Percentiles rank a stretch among this genome's conserved stretches.
Conservation (phyloP, 2,329 filamentous ascomycete species). For the Penicillium polonicum region DNA sequence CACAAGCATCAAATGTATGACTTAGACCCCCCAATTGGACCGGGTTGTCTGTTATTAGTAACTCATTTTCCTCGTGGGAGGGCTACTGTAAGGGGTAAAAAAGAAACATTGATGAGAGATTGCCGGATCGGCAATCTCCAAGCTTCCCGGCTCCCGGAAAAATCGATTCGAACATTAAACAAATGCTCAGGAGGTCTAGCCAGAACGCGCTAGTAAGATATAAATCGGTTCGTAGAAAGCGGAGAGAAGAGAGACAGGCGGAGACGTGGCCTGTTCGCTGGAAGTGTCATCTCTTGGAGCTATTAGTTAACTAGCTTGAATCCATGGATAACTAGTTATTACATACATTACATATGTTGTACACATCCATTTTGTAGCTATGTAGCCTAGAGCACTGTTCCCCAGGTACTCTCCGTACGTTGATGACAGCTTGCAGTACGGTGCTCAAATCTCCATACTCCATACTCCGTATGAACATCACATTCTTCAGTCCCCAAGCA, state of each 20-base stretch:
- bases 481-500: background rate
- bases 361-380: too few relatives aligned
- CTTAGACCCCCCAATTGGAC: background rate
- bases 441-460: background rate
- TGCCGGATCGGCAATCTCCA: constrained; percentile 21
- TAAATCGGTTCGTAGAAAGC: constrained; percentile 5
- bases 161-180: background rate
- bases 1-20: background rate
- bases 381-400: background rate
- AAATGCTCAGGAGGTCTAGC: constrained; percentile 1
- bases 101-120: constrained; percentile 4
- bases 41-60: background rate
- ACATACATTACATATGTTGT: too few relatives aligned
- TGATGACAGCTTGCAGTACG: background rate
- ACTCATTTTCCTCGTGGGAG: constrained; percentile 20
- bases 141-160: constrained; percentile 3
- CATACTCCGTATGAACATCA: background rate
- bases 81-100: constrained; percentile 20
- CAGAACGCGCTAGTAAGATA: constrained; percentile 12
- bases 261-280: constrained; percentile 29
- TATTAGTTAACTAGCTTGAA: background rate
- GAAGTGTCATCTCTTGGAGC: background rate
- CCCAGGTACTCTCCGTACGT: background rate
- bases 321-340: too few relatives aligned
- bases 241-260: constrained; percentile 9